Evolutionary conservation across 2,329 filamentous ascomycete genomes (phyloP), one percentile per base, ranked within the genome.

Genomic region (Phoma sp.): DNA sequence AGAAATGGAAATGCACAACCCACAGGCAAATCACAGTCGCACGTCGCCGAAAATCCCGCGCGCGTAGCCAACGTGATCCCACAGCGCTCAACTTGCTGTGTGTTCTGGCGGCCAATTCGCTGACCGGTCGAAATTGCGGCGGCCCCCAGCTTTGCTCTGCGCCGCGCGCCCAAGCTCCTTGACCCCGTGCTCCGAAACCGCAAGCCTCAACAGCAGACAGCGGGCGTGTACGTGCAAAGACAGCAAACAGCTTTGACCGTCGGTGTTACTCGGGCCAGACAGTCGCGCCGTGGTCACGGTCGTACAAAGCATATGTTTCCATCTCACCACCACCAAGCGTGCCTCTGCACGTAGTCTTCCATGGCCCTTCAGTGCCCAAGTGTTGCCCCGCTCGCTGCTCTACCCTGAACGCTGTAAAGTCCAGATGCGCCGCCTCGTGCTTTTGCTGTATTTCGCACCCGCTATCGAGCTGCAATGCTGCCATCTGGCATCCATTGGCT

Each of bases 1-100:
- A 26, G 32, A 32, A 34, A 40, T 29, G 32, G 57, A 53, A 68
- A 64, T 64, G 53, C 53, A 30, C 42, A 42, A 25, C 21, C 28
- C 32, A 39, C 62, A 61, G 58, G 34, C 69, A 65, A 73, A 71
- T 72, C 66, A 71, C 65, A 65, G 62, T 65, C 56, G 52, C 62
- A 66, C 64, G 7, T 20, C 21, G 36, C 47, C 42, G 23, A 51
- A 48, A 61, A 56, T 59, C 56, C 61, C 59, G 37, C 61, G 65
- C 67, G 67, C 61, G 58, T 69, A 71, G 67, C 69, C 68, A 71
- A 71, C 64, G 61, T 63, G 58, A 65, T 63, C 47, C 33, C 52
- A 46, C 51, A 55, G 43, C 55, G 29, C 25, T 18, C 10, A 37
- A 25, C 21, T 38, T 9, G 29, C 32, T 23, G 36, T 23, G 21